phyloP scores from a whole-genome alignment of 768 basidiomycete genomes.

The Auricularia sp. region DNA sequence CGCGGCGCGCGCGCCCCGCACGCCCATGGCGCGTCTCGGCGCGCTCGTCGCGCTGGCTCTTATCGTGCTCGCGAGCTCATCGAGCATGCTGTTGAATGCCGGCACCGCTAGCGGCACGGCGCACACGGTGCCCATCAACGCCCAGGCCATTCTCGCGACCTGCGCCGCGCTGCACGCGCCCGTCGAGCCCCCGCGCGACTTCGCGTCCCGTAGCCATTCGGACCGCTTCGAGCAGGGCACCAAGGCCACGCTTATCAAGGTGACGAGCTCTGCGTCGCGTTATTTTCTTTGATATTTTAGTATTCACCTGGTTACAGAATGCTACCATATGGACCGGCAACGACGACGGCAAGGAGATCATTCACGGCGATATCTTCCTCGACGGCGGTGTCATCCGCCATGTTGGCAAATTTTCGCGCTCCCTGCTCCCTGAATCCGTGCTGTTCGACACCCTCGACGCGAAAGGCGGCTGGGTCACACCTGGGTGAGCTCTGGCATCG shows the following conservation, averaged over 20 bases:
- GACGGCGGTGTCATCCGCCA: constrained; percentile 54
- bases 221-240: constrained; percentile 63
- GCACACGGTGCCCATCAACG: neutral
- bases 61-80: neutral
- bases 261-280: constrained; percentile 39
- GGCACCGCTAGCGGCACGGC: neutral
- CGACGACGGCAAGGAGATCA: constrained; percentile 40
- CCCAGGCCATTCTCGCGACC: constrained; percentile 2
- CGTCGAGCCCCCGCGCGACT: constrained; percentile 22
- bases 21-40: neutral
- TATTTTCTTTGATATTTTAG: constrained; percentile 30
- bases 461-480: constrained; percentile 54
- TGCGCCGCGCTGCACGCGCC: constrained; percentile 21
- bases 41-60: neutral
- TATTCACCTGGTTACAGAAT: constrained; percentile 15
- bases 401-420: constrained; percentile 41
- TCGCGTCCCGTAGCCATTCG: constrained; percentile 27
- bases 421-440: constrained; percentile 21
- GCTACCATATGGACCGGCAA: constrained; percentile 47
- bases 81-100: neutral
- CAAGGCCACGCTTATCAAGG: constrained; percentile 48
- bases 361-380: constrained; percentile 55
- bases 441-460: constrained; percentile 50
- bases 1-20: neutral
- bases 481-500: constrained; percentile 32